These are phyloP conservation scores for Ceratocystis colombiana DNA, from an alignment of 2,329 filamentous ascomycete species.

Conservation along the genomic window DNA sequence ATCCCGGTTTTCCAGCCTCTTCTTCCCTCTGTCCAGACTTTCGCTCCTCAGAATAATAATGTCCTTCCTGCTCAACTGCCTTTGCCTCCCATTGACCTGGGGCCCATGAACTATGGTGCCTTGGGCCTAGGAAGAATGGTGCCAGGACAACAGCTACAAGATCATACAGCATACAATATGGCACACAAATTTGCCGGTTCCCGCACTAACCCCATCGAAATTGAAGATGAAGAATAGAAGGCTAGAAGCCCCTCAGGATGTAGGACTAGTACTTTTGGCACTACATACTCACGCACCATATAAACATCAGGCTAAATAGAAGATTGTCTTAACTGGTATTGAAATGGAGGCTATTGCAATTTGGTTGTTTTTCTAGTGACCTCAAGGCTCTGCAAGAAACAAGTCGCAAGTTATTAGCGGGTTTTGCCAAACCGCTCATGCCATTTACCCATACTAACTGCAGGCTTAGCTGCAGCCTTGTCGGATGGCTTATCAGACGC, in stretches of 20 bases:
- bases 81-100: too few species aligned
- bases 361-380: neutral
- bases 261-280: neutral
- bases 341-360: neutral
- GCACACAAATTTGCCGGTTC: neutral
- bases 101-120: neutral
- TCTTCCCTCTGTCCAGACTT: too few species aligned
- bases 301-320: neutral
- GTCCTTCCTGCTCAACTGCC: too few species aligned
- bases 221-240: neutral
- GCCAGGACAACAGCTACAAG: neutral
- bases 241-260: neutral
- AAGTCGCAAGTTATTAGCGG: slow-evolving; percentile 30
- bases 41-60: too few species aligned
- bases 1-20: too few species aligned
- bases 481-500: slow-evolving; percentile 28
- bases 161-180: neutral
- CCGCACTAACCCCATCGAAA: neutral
- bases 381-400: neutral
- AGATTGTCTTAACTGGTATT: neutral
- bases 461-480: slow-evolving; percentile 28
- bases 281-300: neutral
- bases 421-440: slow-evolving; percentile 48
- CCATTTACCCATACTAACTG: slow-evolving; percentile 44
- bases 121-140: neutral